A percentile compares a stretch with the other conserved stretches of the same genome.
Conservation (phyloP, 1,139 yeast species). For the Saccharomycopsis phalli region DNA sequence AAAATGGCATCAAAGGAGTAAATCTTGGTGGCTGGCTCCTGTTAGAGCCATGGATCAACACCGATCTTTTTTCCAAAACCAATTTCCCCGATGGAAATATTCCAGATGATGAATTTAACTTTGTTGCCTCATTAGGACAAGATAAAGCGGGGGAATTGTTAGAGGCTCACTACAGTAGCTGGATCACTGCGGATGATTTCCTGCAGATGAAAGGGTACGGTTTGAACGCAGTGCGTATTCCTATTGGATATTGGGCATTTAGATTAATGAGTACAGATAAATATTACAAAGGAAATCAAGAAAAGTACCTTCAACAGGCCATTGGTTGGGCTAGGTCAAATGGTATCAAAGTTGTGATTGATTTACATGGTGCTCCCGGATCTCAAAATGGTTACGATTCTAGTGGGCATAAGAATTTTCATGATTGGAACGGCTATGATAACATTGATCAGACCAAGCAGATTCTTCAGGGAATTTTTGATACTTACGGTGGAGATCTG, state of each 20-base stretch:
- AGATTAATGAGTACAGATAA: conserved; percentile 59
- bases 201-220: conserved; percentile 53
- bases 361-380: conserved; percentile 95
- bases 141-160: conserved; percentile 45
- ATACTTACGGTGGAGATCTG: conserved; percentile 58
- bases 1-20: conserved; percentile 41
- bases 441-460: conserved; percentile 46
- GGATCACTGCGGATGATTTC: conserved; percentile 73
- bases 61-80: conserved; percentile 45
- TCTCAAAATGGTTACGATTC: conserved; percentile 96
- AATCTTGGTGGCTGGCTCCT: conserved; percentile 93
- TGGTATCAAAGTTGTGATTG: conserved; percentile 77
- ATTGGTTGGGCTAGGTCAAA: conserved; percentile 62
- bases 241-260: conserved; percentile 97
- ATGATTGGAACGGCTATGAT: conserved; percentile 44
- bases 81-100: conserved; percentile 31
- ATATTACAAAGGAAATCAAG: conserved; percentile 83
- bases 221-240: conserved; percentile 79
- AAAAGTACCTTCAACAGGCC: conserved; percentile 61
- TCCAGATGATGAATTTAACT: conserved; percentile 85
- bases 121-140: conserved; percentile 53
- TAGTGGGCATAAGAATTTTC: conserved; percentile 71
- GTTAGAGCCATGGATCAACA: conserved; percentile 79
- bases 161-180: conserved; percentile 67
- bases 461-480: conserved; percentile 39